A percentile compares a stretch with the other conserved stretches of the same genome.
phyloP scores from a whole-genome alignment of 1,139 yeast species.

The Saccharomyces pastorianus region DNA sequence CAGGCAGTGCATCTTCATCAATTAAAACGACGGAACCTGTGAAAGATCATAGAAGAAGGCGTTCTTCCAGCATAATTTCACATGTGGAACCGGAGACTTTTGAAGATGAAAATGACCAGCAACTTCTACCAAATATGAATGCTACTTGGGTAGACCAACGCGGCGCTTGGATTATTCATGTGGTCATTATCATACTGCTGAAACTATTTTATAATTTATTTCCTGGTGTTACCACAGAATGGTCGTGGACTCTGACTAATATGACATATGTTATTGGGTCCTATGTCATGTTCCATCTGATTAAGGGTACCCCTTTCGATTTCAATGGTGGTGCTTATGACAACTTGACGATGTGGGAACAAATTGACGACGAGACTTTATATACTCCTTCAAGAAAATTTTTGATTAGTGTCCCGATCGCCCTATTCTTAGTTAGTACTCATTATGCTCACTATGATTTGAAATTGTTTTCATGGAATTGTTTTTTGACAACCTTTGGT shows the following conservation, averaged over 20 bases:
- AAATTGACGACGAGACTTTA: constrained; percentile 92
- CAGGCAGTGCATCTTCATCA: constrained; percentile 1
- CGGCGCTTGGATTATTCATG: constrained; percentile 92
- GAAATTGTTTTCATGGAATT: constrained; percentile 68
- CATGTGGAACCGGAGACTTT: constrained; percentile 89
- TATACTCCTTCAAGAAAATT: constrained; percentile 94
- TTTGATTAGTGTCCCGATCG: constrained; percentile 82
- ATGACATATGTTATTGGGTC: constrained; percentile 85
- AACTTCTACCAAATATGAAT: constrained; percentile 77
- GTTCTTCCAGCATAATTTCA: constrained; percentile 66
- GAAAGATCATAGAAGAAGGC: constrained; percentile 38
- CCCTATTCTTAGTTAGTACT: constrained; percentile 75
- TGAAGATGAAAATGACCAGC: constrained; percentile 89
- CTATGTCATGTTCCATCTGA: constrained; percentile 91
- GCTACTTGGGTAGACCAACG: constrained; percentile 95
- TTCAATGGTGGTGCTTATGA: constrained; percentile 96
- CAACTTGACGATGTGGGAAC: constrained; percentile 97
- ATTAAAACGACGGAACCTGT: constrained; percentile 26
- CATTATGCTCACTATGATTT: constrained; percentile 85
- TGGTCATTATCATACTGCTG: constrained; percentile 67
- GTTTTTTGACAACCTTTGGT: constrained; percentile 68
- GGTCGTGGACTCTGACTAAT: constrained; percentile 92
- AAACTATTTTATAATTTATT: constrained; percentile 71
- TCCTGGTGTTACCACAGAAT: constrained; percentile 68
- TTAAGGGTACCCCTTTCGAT: constrained; percentile 95